Evolutionary conservation across 805 yeast species (phyloP), one percentile per base, ranked within the genome.

Genomic region (Nakazawaea laoshanensis): DNA sequence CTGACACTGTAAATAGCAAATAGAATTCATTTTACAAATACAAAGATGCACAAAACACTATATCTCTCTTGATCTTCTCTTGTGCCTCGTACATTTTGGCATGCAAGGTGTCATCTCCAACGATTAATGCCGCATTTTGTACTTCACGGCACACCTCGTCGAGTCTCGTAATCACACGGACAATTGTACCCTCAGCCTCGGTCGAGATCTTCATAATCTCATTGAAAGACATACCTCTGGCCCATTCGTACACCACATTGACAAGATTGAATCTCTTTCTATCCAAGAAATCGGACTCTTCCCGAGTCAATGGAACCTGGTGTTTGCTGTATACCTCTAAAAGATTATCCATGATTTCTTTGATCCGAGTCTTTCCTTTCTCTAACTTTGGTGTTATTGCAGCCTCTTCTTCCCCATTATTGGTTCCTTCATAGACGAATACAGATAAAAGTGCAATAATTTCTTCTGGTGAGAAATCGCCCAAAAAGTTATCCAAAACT

Each of bases 211-310:
- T 79, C 80, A 88, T 92, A 42, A 92, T 89, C 37, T 86, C 94
- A 42, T 81, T 80, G 62, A 92, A 92, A 1, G 94, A 70, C 66
- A 79, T 69, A 2, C 98, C 99, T 43, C 94, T 68, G 1, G 97
- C 96, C 99, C 99, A 92, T 57, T 92, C 96, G 53, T 89, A 92
- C 4, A 89, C 95, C 9, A 86, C 95, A 52, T 87, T 89, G 57
- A 86, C 83, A 48, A 92, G 65, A 0, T 89, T 95, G 56, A 92
- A 92, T 44, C 97, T 65, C 46, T 85, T 79, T 42, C 79, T 70
- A 36, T 85, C 94, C 42, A 80, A 59, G 48, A 89, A 92, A 39
- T 80, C 82, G 31, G 78, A 80, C 46, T 89, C 97, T 33, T 88
- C 97, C 8, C 77, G 65, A 0, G 95, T 83, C 43, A 86, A 59